A percentile compares a stretch with the other conserved stretches of the same genome.
phyloP scores from a whole-genome alignment of 2,329 filamentous ascomycete genomes.

The Colletotrichum tabaci region DNA sequence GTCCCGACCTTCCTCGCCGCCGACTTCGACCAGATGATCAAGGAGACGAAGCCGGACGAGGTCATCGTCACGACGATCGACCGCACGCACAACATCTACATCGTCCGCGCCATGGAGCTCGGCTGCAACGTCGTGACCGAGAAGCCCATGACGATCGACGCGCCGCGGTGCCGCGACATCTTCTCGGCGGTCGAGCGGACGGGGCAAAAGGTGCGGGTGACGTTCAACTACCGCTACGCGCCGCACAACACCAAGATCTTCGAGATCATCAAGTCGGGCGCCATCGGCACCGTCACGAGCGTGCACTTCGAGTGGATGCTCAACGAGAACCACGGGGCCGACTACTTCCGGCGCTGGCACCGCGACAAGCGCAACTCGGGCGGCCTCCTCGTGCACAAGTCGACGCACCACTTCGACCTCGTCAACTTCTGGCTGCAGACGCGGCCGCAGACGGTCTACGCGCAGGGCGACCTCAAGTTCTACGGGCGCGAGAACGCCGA shows the following conservation, averaged over 20 bases:
- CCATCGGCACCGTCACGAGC: slow-evolving; percentile 61
- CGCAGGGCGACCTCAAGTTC: slow-evolving; percentile 62
- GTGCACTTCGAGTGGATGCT: slow-evolving; percentile 68
- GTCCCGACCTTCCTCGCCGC: slow-evolving; percentile 69
- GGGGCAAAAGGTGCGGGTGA: slow-evolving; percentile 59
- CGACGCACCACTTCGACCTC: slow-evolving; percentile 66
- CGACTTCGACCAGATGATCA: slow-evolving; percentile 72
- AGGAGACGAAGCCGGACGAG: slow-evolving; percentile 70
- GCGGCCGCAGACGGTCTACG: slow-evolving; percentile 59
- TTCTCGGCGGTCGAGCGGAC: slow-evolving; percentile 67
- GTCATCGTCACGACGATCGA: slow-evolving; percentile 76
- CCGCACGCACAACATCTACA: slow-evolving; percentile 73
- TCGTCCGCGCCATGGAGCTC: slow-evolving; percentile 68
- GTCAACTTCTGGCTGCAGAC: slow-evolving; percentile 66
- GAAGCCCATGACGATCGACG: slow-evolving; percentile 68
- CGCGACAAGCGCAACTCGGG: slow-evolving; percentile 64
- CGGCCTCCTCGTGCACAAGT: slow-evolving; percentile 65
- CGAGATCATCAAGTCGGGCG: slow-evolving; percentile 59
- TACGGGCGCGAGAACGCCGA: slow-evolving; percentile 67
- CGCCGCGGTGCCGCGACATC: slow-evolving; percentile 67
- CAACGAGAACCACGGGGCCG: slow-evolving; percentile 63
- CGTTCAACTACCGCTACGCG: slow-evolving; percentile 67
- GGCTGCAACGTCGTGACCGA: slow-evolving; percentile 66
- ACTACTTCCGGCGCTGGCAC: slow-evolving; percentile 67
- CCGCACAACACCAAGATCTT: slow-evolving; percentile 66